Evolutionary conservation across 768 basidiomycete species (phyloP).

Genomic region (Psilocybe cyanescens): DNA sequence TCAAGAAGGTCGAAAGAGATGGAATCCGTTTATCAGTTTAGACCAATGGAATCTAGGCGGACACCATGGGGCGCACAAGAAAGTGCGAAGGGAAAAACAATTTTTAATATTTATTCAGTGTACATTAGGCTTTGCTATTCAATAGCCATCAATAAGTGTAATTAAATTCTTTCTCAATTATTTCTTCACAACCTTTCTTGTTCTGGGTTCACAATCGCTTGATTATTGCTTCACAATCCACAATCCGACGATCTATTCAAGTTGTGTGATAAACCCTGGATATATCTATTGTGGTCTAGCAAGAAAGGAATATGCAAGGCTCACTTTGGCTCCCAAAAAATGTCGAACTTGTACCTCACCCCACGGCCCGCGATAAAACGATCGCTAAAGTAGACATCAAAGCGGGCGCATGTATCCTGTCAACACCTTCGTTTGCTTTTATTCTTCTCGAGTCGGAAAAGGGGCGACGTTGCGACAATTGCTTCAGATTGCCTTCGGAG

Average conservation of each 20-base stretch:
- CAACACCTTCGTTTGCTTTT: conserved; percentile 46
- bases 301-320: conserved; percentile 3
- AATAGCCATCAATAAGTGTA: conserved; percentile 12
- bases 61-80: background rate
- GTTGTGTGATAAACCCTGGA: background rate
- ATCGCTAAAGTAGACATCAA: conserved; percentile 40
- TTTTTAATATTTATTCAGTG: conserved; percentile 6
- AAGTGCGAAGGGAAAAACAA: background rate
- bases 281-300: background rate
- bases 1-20: background rate
- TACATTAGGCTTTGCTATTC: conserved; percentile 9
- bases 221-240: no score
- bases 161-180: background rate
- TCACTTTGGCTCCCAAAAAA: conserved; percentile 14
- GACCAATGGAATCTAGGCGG: background rate
- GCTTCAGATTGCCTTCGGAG: conserved; percentile 43
- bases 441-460: conserved; percentile 61
- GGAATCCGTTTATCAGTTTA: background rate
- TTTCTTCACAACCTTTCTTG: background rate
- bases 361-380: conserved; percentile 53
- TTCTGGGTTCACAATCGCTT: no score
- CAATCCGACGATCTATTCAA: background rate
- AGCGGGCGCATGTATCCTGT: conserved; percentile 55
- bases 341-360: conserved; percentile 44
- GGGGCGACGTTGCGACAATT: conserved; percentile 68